Evolutionary conservation across 768 basidiomycete genomes (phyloP), one percentile per base, ranked within the genome.

Genomic region (Cantharellus cinnabarinus): DNA sequence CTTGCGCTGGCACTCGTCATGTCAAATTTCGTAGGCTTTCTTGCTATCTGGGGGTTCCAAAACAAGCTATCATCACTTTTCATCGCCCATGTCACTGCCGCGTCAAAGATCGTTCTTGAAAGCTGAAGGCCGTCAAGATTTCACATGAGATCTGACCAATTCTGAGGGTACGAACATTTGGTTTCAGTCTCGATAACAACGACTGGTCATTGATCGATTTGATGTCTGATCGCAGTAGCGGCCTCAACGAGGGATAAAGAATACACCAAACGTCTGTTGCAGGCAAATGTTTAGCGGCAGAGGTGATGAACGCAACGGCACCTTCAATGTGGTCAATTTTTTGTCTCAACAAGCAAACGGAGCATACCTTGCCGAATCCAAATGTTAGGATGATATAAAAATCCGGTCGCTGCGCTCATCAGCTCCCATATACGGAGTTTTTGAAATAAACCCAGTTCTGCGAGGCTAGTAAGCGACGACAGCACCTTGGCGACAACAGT

Each of bases 381-480:
- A 29, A 81, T 71, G 67, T 95, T 93, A 0, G 95, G 94, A 68
- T 99, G 95, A 64, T 89, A 94, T 56, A 98, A 71, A 69, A 98
- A 93, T 0, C 87, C 87, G 39, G 90, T 71, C 0, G 84, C 83
- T 0, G 83, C 81, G 58, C 84, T 85, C 81, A 94, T 88, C 41
- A 97, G 74, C 64, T 98, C 95, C 93, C 95, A 97, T 60, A 95
- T 81, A n/a, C 86, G 79, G 81, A 89, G 87, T 70, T 89, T 90
- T 69, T 85, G 82, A 70, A 98, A 87, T 2, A 98, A 71, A 0
- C 89, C 87, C 4, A 95, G 76, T 67, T 93, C 88, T 62, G 88
- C 89, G 14, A 98, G 76, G 65, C 84, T 89, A 0, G 89, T 89
- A 59, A 98, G 73, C 2, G 91, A 81, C 0, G 77, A 75, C n/a